Evolutionary conservation across 2,329 filamentous ascomycete species (phyloP).

Genomic region (Aspergillus tanneri): DNA sequence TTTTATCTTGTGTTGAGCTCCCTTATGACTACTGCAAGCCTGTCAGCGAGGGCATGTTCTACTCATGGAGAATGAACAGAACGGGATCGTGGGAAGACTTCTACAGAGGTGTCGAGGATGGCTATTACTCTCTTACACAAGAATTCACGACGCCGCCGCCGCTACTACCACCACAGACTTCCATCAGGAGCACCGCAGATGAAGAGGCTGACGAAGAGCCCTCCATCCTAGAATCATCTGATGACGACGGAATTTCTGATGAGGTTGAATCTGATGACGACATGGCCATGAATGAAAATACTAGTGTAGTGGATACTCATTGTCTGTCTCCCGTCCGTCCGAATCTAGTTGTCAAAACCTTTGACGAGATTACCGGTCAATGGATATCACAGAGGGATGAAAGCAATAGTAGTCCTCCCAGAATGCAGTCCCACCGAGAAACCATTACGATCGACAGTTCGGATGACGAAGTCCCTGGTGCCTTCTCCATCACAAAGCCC

Average conservation of each 20-base stretch:
- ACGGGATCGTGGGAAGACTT: slow-evolving; percentile 14
- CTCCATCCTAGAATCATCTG: too few species aligned
- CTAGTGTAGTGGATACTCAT: too few species aligned
- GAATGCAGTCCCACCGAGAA: neutral
- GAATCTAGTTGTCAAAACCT: too few species aligned
- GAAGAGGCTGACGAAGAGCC: neutral
- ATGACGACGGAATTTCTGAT: too few species aligned
- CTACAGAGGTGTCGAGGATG: slow-evolving; percentile 13
- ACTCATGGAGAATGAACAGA: slow-evolving; percentile 23
- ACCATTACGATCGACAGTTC: neutral
- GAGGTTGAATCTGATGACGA: too few species aligned
- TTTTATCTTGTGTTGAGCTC: slow-evolving; percentile 23
- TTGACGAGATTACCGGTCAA: too few species aligned
- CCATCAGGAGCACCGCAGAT: neutral
- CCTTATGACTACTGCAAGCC: slow-evolving; percentile 22
- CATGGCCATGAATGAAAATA: too few species aligned
- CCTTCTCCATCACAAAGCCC: too few species aligned
- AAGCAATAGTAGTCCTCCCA: neutral
- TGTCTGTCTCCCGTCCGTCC: too few species aligned
- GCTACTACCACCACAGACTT: too few species aligned
- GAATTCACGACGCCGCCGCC: too few species aligned
- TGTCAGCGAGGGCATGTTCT: slow-evolving; percentile 22
- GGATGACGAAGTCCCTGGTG: neutral
- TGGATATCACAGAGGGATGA: too few species aligned
- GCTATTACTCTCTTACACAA: slow-evolving; percentile 1